Evolutionary conservation across 192 early-diverging fungal genomes (phyloP), one percentile per base, ranked within the genome.

Genomic region (Umbelopsis ramanniana): DNA sequence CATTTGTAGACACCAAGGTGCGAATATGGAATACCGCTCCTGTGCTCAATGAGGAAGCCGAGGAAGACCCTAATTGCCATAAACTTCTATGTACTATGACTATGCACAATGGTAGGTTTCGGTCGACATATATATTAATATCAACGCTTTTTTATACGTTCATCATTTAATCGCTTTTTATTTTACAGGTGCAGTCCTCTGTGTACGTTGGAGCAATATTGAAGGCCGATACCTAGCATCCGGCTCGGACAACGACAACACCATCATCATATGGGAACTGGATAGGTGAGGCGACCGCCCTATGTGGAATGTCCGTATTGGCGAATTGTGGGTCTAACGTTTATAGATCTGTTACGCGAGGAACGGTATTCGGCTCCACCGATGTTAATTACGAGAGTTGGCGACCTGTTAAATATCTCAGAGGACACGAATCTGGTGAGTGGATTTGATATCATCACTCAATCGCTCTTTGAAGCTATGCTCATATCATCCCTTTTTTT

Each of bases 221-320:
- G 79, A 85, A 35, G 94, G 93, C 0, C 83, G 76, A 54, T 92
- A 92, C 66, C 75, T 99, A 50, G 97, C 97, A 11, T 91, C 91
- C 2, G 94, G 96, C 23, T 93, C 95, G 0, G 97, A 99, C 77
- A 81, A 74, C 26, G 97, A 99, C 74, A 90, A 86, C 79, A 89
- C 90, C n/a, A 88, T 99, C 50, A 86, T 97, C 60, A 90, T 99
- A 15, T 99, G 95, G 95, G 88, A 91, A 73, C 75, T 86, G 57
- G 95, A 96, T 73, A 83, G 73, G 83, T 87, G 82, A 53, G 71
- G 5, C 2, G 3, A 14, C 3, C 46, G 29, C n/a, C 8, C 0
- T 57, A 19, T 24, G 3, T 37, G 15, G 35, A 11, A n/a, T 21
- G 4, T 43, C 26, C 17, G 24, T 47, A 68, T 3, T 70, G 22